Evolutionary conservation across 768 basidiomycete species (phyloP).

Genomic region (Plicaturopsis crispa): DNA sequence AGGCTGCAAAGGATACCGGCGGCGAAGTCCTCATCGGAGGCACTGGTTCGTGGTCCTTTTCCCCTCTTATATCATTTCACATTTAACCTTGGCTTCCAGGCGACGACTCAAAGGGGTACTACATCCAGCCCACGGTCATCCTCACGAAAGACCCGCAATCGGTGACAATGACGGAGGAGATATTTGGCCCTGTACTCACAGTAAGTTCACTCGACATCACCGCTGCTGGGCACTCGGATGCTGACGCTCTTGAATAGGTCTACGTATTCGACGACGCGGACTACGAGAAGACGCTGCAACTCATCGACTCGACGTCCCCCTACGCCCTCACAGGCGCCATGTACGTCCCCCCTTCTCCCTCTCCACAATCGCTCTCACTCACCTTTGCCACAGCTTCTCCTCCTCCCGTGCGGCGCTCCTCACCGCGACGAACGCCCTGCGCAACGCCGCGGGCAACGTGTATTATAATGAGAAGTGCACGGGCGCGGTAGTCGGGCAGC

Average conservation of each 20-base stretch:
- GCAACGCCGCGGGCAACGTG: slow-evolving; percentile 91
- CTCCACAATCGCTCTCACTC: slow-evolving; percentile 8
- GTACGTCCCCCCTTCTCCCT: slow-evolving; percentile 35
- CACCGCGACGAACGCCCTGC: slow-evolving; percentile 71
- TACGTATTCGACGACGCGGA: slow-evolving; percentile 86
- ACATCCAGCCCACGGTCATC: slow-evolving; percentile 91
- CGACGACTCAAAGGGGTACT: slow-evolving; percentile 90
- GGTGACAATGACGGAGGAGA: slow-evolving; percentile 88
- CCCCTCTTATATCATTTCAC: background rate
- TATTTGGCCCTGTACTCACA: slow-evolving; percentile 94
- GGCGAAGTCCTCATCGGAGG: slow-evolving; percentile 88
- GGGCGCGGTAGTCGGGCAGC: slow-evolving; percentile 94
- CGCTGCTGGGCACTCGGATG: background rate
- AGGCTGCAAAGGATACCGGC: slow-evolving; percentile 83
- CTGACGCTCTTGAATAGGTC: slow-evolving; percentile 35
- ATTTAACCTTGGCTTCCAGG: slow-evolving; percentile 29
- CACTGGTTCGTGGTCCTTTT: slow-evolving; percentile 35
- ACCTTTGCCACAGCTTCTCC: slow-evolving; percentile 55
- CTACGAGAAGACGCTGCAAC: slow-evolving; percentile 78
- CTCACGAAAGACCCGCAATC: slow-evolving; percentile 85
- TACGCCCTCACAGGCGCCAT: slow-evolving; percentile 96
- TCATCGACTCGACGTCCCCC: slow-evolving; percentile 78
- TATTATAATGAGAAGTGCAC: slow-evolving; percentile 99
- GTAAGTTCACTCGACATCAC: slow-evolving; percentile 28
- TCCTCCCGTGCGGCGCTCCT: slow-evolving; percentile 74